Evolutionary conservation across 495 filamentous ascomycete species (phyloP).

Genomic region (Schizothecium vesticola): DNA sequence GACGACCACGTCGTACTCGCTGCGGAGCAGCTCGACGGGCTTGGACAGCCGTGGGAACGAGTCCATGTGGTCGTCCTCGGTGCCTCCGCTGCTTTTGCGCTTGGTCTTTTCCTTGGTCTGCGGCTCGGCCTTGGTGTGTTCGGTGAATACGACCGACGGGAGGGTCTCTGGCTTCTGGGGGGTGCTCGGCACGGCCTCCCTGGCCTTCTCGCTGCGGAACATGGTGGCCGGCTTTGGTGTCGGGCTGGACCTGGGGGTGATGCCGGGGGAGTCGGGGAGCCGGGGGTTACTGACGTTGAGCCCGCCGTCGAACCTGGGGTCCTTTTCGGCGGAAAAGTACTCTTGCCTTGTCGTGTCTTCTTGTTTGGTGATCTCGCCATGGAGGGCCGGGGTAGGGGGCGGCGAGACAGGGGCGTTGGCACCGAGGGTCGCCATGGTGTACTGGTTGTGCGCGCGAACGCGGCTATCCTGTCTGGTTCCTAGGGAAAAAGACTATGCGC

Average conservation of each 20-base stretch:
- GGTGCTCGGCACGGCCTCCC: not conserved
- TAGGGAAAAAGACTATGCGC: not conserved
- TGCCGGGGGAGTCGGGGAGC: conserved; percentile 12
- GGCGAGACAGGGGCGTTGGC: conserved; percentile 14
- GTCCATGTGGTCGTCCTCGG: conserved; percentile 39
- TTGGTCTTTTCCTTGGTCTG: not conserved
- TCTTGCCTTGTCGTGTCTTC: not conserved
- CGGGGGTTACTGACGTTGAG: not conserved
- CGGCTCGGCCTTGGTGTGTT: not conserved
- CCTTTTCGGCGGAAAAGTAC: not conserved
- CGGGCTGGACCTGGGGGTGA: conserved; percentile 6
- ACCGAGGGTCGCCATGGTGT: conserved; percentile 8
- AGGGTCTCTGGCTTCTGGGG: not conserved
- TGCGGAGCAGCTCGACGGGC: conserved; percentile 51
- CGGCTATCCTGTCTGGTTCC: not conserved
- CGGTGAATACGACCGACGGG: conserved; percentile 9
- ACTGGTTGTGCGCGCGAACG: not conserved
- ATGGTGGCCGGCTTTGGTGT: not conserved
- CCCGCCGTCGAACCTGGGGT: not conserved
- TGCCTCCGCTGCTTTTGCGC: conserved; percentile 5
- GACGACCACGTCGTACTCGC: conserved; percentile 59
- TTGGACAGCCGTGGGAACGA: conserved; percentile 50
- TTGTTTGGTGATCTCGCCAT: conserved; percentile 3
- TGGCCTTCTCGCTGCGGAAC: not conserved
- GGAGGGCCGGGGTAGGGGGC: conserved; percentile 23